A percentile compares a stretch with the other conserved stretches of the same genome.
phyloP scores from a whole-genome alignment of 768 basidiomycete genomes.

The Mycena capillaripes region DNA sequence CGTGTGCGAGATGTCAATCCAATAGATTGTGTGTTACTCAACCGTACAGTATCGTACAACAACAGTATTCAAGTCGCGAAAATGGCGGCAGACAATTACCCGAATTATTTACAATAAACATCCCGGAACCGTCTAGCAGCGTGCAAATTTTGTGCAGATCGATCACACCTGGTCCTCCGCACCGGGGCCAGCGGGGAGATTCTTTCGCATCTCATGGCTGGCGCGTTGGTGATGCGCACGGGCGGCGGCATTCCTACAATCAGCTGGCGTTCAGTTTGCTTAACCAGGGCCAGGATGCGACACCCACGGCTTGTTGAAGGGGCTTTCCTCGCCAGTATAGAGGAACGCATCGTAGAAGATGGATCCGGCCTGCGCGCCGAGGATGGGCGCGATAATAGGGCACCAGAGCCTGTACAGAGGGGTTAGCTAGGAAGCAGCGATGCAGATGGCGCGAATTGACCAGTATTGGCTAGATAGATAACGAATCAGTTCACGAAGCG shows the following conservation, averaged over 20 bases:
- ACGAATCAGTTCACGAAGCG: slow-evolving; percentile 20
- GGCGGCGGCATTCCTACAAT: slow-evolving; percentile 27
- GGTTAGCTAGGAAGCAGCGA: background rate
- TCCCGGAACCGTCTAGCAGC: background rate
- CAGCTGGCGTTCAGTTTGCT: background rate
- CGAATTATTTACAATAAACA: slow-evolving; percentile 7
- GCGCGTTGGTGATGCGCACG: slow-evolving; percentile 29
- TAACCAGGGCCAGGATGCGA: background rate
- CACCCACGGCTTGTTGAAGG: slow-evolving; percentile 67
- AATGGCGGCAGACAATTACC: slow-evolving; percentile 12
- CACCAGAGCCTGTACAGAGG: slow-evolving; percentile 66
- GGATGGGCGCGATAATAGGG: slow-evolving; percentile 69
- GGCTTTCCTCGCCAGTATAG: slow-evolving; percentile 68
- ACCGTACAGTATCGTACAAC: background rate
- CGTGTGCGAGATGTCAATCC: background rate
- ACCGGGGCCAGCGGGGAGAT: slow-evolving; percentile 30
- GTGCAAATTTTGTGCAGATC: background rate
- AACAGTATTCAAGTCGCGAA: background rate
- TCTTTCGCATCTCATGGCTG: slow-evolving; percentile 9
- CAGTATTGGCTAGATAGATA: slow-evolving; percentile 70
- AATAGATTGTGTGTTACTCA: background rate
- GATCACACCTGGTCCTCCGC: slow-evolving; percentile 27
- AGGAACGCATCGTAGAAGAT: slow-evolving; percentile 72
- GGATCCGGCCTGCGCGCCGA: slow-evolving; percentile 68
- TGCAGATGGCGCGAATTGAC: slow-evolving; percentile 6